These are phyloP conservation scores for Sporodiniella umbellata DNA, from an alignment of 371 early-diverging fungal species.

Conservation along the genomic window DNA sequence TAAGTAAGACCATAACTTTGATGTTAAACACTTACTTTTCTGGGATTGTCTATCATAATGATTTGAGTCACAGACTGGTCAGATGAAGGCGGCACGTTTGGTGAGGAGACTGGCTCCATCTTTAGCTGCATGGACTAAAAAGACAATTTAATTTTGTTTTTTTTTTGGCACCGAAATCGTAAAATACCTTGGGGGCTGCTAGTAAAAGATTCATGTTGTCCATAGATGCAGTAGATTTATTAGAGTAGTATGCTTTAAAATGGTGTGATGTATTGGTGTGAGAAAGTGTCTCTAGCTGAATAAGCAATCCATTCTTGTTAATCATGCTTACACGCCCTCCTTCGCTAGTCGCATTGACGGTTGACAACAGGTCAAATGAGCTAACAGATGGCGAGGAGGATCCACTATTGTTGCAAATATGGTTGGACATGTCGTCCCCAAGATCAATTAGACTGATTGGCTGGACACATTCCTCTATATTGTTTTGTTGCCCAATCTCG, in stretches of 20 bases:
- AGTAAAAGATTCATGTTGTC: slow-evolving; percentile 44
- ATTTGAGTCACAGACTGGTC: slow-evolving; percentile 52
- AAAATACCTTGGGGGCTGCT: slow-evolving; percentile 56
- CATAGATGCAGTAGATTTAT: slow-evolving; percentile 49
- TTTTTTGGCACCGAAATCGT: too few relatives aligned
- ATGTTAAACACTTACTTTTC: slow-evolving; percentile 30
- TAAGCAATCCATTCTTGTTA: slow-evolving; percentile 63
- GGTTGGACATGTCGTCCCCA: slow-evolving; percentile 38
- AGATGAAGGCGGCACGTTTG: slow-evolving; percentile 56
- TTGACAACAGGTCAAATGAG: neutral
- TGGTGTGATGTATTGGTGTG: slow-evolving; percentile 14
- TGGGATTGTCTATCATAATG: slow-evolving; percentile 53
- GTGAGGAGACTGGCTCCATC: slow-evolving; percentile 61
- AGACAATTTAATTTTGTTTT: neutral
- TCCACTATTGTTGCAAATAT: neutral
- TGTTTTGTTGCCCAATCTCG: slow-evolving; percentile 25
- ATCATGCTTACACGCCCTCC: slow-evolving; percentile 40
- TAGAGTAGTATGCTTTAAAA: slow-evolving; percentile 47
- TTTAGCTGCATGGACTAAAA: slow-evolving; percentile 58
- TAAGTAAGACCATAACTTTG: neutral
- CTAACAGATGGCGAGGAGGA: slow-evolving; percentile 8
- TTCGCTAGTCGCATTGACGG: neutral
- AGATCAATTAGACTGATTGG: slow-evolving; percentile 62
- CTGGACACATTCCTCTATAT: slow-evolving; percentile 5
- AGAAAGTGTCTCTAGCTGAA: slow-evolving; percentile 37